Evolutionary conservation across 306 rosid genomes (phyloP).

Genomic region (Quercus wislizeni): DNA sequence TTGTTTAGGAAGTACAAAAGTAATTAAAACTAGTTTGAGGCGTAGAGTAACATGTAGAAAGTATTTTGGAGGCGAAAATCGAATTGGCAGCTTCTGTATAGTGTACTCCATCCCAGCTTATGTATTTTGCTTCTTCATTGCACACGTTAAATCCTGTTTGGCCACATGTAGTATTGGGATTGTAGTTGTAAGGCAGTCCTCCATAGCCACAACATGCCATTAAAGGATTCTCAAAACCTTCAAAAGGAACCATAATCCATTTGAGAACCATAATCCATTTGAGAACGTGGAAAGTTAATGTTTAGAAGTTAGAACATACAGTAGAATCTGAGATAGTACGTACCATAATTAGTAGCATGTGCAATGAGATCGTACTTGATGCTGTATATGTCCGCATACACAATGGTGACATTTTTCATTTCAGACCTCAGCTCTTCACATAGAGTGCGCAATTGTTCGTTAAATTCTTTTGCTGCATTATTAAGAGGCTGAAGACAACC

Average conservation of each 20-base stretch:
- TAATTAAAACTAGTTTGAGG: conserved; percentile 12
- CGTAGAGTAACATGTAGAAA: conserved; percentile 15
- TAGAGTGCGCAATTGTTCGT: conserved; percentile 15
- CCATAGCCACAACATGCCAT: conserved; percentile 36
- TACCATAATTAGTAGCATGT: conserved; percentile 14
- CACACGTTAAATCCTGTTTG: conserved; percentile 17
- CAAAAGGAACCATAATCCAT: neutral
- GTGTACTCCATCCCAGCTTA: conserved; percentile 41
- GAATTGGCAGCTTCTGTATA: neutral
- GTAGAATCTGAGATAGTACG: neutral
- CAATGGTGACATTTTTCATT: conserved; percentile 24
- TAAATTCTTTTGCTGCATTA: conserved; percentile 28
- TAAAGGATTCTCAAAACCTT: conserved; percentile 33
- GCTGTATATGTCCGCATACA: conserved; percentile 28
- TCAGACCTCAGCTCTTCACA: conserved; percentile 22
- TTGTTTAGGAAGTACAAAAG: neutral
- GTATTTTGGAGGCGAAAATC: conserved; percentile 28
- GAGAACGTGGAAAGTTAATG: neutral
- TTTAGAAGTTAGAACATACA: neutral
- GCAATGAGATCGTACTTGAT: conserved; percentile 30
- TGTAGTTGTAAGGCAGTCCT: conserved; percentile 34
- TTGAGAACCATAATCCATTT: neutral
- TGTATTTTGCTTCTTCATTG: conserved; percentile 21
- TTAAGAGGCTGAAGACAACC: conserved; percentile 31
- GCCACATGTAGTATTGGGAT: conserved; percentile 18